Evolutionary conservation across 208 protist genomes (phyloP).

Genomic region (Crithidia mellificae): DNA sequence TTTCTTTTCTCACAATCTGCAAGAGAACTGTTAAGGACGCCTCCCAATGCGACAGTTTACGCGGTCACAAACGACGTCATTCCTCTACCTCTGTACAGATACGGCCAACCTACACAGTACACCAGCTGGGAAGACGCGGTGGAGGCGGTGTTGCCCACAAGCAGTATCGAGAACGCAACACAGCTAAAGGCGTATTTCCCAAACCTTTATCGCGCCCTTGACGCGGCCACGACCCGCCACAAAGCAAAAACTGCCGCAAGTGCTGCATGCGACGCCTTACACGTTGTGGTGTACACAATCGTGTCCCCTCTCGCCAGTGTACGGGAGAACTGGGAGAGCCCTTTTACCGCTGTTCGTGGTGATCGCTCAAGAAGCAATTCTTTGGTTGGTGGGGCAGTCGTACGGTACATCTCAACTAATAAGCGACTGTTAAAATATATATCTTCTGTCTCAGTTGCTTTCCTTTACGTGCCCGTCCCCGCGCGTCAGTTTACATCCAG

Average conservation of each 20-base stretch:
- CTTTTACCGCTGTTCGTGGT: not conserved
- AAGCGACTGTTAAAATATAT: conserved; percentile 1
- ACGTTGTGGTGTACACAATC: conserved; percentile 10
- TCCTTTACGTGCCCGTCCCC: not conserved
- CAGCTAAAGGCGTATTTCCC: conserved; percentile 27
- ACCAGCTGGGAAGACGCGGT: conserved; percentile 11
- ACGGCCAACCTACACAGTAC: not conserved
- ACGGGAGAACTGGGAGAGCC: conserved; percentile 7
- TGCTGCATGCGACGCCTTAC: conserved; percentile 10
- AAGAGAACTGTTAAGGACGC: not conserved
- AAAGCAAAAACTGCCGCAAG: not conserved
- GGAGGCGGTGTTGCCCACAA: conserved; percentile 14
- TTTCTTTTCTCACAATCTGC: not conserved
- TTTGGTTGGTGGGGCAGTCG: conserved; percentile 7
- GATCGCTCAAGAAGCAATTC: not conserved
- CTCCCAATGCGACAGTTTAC: conserved; percentile 5
- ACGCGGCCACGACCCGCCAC: not conserved
- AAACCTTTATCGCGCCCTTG: conserved; percentile 6
- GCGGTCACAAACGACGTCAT: conserved; percentile 16
- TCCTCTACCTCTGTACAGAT: not conserved
- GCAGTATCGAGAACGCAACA: conserved; percentile 7
- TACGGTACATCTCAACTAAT: conserved; percentile 24
- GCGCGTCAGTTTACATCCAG: conserved; percentile 13
- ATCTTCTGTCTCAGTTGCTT: not conserved
- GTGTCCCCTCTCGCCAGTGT: conserved; percentile 14